phyloP scores from a whole-genome alignment of 176 grass and related monocot species.

The Cenchrus americanus region DNA sequence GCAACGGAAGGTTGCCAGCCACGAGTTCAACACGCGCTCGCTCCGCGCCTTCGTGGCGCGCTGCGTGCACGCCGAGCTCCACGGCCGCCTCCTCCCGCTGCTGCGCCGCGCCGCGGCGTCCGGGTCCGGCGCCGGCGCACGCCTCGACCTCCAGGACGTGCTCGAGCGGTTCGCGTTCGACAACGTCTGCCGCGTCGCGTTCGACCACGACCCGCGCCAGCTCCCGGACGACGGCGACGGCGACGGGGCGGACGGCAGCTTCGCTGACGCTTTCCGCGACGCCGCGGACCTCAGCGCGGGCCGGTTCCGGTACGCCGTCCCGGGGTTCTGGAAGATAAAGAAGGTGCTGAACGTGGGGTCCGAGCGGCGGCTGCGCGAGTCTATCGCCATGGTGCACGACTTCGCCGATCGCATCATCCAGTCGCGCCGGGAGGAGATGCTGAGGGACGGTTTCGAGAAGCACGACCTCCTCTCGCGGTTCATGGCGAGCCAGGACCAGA shows the following conservation, averaged over 20 bases:
- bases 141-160: constrained; percentile 66
- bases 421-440: constrained; percentile 53
- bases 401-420: constrained; percentile 62
- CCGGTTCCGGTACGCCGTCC: constrained; percentile 69
- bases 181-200: constrained; percentile 74
- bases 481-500: constrained; percentile 46
- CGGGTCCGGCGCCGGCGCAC: background rate
- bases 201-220: constrained; percentile 63
- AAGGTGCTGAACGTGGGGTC: constrained; percentile 61
- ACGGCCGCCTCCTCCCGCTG: constrained; percentile 58
- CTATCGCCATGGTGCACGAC: constrained; percentile 58
- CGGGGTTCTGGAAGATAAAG: constrained; percentile 55
- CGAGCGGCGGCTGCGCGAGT: constrained; percentile 58
- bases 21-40: constrained; percentile 76
- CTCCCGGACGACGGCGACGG: constrained; percentile 21
- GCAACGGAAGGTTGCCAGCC: constrained; percentile 77
- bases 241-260: constrained; percentile 5
- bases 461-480: constrained; percentile 70
- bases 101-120: constrained; percentile 26
- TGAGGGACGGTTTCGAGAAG: constrained; percentile 30
- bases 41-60: constrained; percentile 63
- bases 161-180: constrained; percentile 79
- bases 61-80: constrained; percentile 67
- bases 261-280: constrained; percentile 69
- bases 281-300: constrained; percentile 59